Evolutionary conservation across 1,284 basidiomycete species (phyloP).

Genomic region (Malassezia yamatoensis): DNA sequence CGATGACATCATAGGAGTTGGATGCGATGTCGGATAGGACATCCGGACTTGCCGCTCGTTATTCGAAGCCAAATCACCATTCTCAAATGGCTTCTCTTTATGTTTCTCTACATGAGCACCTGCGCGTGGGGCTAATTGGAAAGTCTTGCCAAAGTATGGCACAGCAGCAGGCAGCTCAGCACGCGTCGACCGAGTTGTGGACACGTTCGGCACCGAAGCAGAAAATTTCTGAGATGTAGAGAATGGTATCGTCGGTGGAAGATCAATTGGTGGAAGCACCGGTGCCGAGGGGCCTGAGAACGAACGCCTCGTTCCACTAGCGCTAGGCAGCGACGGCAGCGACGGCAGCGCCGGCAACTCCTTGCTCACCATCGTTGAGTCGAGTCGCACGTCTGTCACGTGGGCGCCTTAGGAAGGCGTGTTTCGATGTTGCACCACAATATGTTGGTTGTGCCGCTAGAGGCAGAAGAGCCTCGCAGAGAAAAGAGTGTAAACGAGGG

Average conservation of each 20-base stretch:
- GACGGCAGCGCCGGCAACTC: not conserved
- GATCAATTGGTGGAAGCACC: not conserved
- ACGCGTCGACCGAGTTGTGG: not conserved
- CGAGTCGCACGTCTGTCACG: not conserved
- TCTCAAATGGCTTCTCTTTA: too few relatives aligned
- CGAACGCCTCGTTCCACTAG: not conserved
- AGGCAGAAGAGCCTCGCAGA: constrained; percentile 1
- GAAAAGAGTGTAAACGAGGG: not conserved
- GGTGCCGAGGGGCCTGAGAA: not conserved
- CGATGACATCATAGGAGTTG: too few relatives aligned
- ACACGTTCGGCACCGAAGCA: not conserved
- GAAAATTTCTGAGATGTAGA: not conserved
- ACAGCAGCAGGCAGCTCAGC: not conserved
- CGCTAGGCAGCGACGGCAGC: not conserved
- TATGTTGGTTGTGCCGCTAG: constrained; percentile 17
- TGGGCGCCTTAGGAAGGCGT: not conserved
- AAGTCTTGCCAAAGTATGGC: constrained; percentile 5
- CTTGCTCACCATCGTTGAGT: constrained; percentile 1
- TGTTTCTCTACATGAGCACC: too few relatives aligned
- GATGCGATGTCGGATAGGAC: too few relatives aligned
- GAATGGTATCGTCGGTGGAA: not conserved
- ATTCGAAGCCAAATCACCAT: too few relatives aligned
- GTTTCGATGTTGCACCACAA: not conserved
- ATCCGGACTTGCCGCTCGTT: too few relatives aligned
- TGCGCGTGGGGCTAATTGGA: constrained; percentile 2